These are phyloP conservation scores for Leptographium lundbergii DNA, from an alignment of 2,329 filamentous ascomycete genomes.

Conservation along the genomic window DNA sequence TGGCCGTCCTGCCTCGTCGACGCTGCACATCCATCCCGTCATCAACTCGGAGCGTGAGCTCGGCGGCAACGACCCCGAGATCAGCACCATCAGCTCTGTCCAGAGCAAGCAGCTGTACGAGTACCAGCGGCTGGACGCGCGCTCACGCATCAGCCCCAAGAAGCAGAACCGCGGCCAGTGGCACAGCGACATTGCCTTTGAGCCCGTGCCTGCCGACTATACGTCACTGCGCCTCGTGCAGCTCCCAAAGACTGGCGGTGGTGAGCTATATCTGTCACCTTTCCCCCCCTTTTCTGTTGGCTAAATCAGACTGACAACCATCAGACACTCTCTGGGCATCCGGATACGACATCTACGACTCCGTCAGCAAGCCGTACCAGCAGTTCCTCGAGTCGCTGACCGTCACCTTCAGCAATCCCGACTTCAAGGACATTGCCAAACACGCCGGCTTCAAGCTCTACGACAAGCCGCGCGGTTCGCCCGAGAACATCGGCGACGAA, in stretches of 20 bases:
- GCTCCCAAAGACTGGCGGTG: constrained; percentile 28
- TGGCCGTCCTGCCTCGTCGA: constrained; percentile 29
- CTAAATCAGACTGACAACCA: neutral
- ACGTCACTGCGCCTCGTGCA: constrained; percentile 29
- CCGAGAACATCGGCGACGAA: constrained; percentile 14
- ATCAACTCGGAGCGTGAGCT: constrained; percentile 35
- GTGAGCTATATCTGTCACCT: constrained; percentile 13
- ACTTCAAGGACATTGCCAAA: constrained; percentile 20
- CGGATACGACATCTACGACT: constrained; percentile 28
- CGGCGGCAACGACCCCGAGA: constrained; percentile 30
- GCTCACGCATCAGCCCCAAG: constrained; percentile 17
- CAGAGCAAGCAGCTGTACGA: constrained; percentile 26
- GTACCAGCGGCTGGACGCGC: constrained; percentile 30
- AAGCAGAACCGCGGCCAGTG: constrained; percentile 19
- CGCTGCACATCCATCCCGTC: constrained; percentile 32
- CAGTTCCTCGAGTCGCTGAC: constrained; percentile 17
- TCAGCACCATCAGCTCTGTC: constrained; percentile 34
- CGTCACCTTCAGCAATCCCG: constrained; percentile 19
- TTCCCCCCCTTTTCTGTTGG: too few species aligned
- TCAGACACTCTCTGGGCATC: constrained; percentile 26
- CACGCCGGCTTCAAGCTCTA: constrained; percentile 24
- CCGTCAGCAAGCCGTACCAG: constrained; percentile 16
- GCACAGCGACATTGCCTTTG: constrained; percentile 26
- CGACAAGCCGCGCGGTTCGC: constrained; percentile 16
- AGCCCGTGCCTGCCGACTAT: constrained; percentile 32